Conservation (phyloP, 2,329 filamentous ascomycete genomes). For the Verticillium dahliae region DNA sequence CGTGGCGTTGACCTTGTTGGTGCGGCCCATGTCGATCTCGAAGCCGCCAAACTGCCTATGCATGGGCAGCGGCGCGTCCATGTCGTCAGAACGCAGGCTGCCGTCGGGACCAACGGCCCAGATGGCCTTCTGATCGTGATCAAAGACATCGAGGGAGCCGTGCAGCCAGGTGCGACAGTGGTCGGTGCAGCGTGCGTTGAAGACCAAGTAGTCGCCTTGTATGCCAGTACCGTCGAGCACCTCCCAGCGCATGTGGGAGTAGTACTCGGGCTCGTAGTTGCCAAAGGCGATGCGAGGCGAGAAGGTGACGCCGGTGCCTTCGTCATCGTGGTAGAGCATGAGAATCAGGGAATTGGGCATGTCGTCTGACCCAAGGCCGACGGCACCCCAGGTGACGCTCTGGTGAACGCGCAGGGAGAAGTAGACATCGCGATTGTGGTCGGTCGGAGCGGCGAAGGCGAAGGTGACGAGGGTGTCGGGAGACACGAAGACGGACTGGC, state of each 20-base stretch:
- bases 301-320: conserved; percentile 44
- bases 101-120: conserved; percentile 48
- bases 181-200: conserved; percentile 42
- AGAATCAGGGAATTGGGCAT: conserved; percentile 48
- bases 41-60: conserved; percentile 50
- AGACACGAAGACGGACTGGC: conserved; percentile 37
- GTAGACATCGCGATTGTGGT: conserved; percentile 40
- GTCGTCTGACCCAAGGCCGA: conserved; percentile 46
- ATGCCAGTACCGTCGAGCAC: conserved; percentile 42
- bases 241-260: conserved; percentile 33
- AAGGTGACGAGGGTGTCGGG: conserved; percentile 38
- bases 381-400: conserved; percentile 42
- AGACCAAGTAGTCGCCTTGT: conserved; percentile 35
- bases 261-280: conserved; percentile 45
- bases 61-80: conserved; percentile 39
- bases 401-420: conserved; percentile 45
- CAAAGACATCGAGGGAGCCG: conserved; percentile 44
- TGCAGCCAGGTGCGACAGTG: conserved; percentile 46
- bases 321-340: conserved; percentile 43
- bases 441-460: conserved; percentile 41
- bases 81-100: conserved; percentile 34
- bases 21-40: conserved; percentile 46
- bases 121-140: conserved; percentile 40
- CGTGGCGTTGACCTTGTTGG: conserved; percentile 34
- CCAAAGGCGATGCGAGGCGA: conserved; percentile 45